phyloP scores from a whole-genome alignment of 176 grass and related monocot genomes.

The Musa beccarii region DNA sequence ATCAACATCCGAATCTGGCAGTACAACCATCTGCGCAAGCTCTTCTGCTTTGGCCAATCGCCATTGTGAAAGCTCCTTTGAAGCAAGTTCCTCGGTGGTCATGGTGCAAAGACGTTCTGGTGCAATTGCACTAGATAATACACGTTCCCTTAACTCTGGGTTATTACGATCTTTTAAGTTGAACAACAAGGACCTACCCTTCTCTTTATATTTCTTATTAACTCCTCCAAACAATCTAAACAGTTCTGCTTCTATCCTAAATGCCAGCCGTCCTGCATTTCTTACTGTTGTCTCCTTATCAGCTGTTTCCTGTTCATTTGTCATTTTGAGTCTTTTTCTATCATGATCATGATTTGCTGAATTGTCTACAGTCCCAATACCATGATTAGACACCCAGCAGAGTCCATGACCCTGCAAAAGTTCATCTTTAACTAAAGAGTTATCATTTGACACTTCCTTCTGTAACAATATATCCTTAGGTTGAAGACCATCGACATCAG shows the following conservation, averaged over 20 bases:
- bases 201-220: slow-evolving; percentile 89
- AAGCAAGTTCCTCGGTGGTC: slow-evolving; percentile 76
- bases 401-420: slow-evolving; percentile 95
- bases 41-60: slow-evolving; percentile 69
- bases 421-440: slow-evolving; percentile 55
- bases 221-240: slow-evolving; percentile 65
- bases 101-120: slow-evolving; percentile 56
- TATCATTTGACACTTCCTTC: slow-evolving; percentile 37
- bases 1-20: slow-evolving; percentile 50
- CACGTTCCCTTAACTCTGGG: slow-evolving; percentile 44
- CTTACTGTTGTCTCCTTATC: slow-evolving; percentile 21
- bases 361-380: slow-evolving; percentile 20
- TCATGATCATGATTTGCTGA: slow-evolving; percentile 1
- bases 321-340: slow-evolving; percentile 25
- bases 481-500: slow-evolving; percentile 24
- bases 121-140: slow-evolving; percentile 63
- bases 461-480: slow-evolving; percentile 26
- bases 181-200: slow-evolving; percentile 65
- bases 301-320: slow-evolving; percentile 12
- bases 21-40: slow-evolving; percentile 59
- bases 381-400: slow-evolving; percentile 69
- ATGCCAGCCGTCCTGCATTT: slow-evolving; percentile 37
- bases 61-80: slow-evolving; percentile 73
- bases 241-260: slow-evolving; percentile 62
- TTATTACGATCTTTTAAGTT: slow-evolving; percentile 78